A percentile compares a stretch with the other conserved stretches of the same genome.
These are phyloP conservation scores for Marasmius fiardii DNA, from an alignment of 1,284 basidiomycete species.

Conservation along the genomic window DNA sequence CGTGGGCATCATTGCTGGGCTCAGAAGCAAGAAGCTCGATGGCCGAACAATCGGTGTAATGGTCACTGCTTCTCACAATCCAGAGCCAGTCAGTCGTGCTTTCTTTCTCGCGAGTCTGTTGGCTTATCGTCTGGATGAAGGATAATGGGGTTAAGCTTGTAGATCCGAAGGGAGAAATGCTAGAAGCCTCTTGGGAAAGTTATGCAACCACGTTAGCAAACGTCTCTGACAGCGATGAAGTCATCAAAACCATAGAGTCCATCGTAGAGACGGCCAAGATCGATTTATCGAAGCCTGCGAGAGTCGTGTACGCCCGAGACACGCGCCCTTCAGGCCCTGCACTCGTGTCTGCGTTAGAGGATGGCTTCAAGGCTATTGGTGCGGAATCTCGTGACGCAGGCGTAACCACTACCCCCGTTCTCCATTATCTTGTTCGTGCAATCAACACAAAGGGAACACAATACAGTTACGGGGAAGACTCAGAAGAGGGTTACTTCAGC, in stretches of 20 bases:
- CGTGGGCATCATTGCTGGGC: conserved; percentile 86
- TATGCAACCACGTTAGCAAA: conserved; percentile 92
- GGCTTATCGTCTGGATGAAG: conserved; percentile 36
- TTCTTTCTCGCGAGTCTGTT: conserved; percentile 3
- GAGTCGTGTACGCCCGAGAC: conserved; percentile 90
- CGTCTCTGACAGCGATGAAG: conserved; percentile 68
- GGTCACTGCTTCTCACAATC: conserved; percentile 99
- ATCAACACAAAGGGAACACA: conserved; percentile 82
- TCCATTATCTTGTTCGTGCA: conserved; percentile 93
- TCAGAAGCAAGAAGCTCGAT: conserved; percentile 87
- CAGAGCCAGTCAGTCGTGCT: conserved; percentile 68
- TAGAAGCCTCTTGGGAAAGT: conserved; percentile 92
- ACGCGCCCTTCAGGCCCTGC: conserved; percentile 87
- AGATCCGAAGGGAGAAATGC: conserved; percentile 98
- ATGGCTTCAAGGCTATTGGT: conserved; percentile 76
- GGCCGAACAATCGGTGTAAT: conserved; percentile 96
- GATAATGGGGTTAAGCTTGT: conserved; percentile 99
- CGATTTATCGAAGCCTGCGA: conserved; percentile 74
- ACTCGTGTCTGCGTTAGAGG: conserved; percentile 81
- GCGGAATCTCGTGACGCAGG: conserved; percentile 71
- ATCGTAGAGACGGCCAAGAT: conserved; percentile 73
- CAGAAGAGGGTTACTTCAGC: conserved; percentile 82
- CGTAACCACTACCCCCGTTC: conserved; percentile 90
- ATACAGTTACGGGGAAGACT: conserved; percentile 81
- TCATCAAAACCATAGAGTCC: conserved; percentile 64